Evolutionary conservation across 345 rosid genomes (phyloP).

Genomic region (Euphorbia pulcherrima): DNA sequence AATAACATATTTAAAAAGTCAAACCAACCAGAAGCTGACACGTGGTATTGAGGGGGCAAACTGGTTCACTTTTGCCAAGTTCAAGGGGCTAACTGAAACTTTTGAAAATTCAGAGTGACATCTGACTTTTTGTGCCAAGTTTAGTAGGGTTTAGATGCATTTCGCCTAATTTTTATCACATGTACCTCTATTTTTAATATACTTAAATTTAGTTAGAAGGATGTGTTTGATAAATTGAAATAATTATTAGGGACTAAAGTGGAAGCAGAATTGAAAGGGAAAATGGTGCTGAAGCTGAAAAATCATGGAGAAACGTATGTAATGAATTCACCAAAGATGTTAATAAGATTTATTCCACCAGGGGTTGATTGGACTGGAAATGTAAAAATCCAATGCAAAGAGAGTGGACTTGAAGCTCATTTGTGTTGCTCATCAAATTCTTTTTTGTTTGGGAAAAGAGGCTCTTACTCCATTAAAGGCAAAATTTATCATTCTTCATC

Average conservation of each 20-base stretch:
- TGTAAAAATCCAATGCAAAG: conserved; percentile 52
- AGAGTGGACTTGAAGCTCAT: conserved; percentile 61
- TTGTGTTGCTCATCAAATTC: conserved; percentile 39
- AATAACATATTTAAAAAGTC: too few species aligned
- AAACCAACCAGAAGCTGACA: too few species aligned
- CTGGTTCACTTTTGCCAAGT: too few species aligned
- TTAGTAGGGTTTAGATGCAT: too few species aligned
- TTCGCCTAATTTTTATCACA: too few species aligned
- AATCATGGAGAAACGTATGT: conserved; percentile 57
- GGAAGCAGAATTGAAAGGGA: conserved; percentile 64
- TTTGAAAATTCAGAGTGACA: too few species aligned
- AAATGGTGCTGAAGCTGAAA: conserved; percentile 53
- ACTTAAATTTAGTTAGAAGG: too few species aligned
- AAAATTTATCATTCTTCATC: conserved; percentile 48
- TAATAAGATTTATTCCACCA: conserved; percentile 60
- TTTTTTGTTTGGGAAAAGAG: conserved; percentile 37
- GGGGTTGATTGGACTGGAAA: conserved; percentile 65
- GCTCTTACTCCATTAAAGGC: conserved; percentile 50
- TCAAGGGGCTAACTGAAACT: too few species aligned
- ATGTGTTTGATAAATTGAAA: not conserved
- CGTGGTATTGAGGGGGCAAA: too few species aligned
- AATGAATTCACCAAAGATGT: conserved; percentile 72
- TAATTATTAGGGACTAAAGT: conserved; percentile 50
- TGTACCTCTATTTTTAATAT: too few species aligned
- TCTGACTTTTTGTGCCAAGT: too few species aligned